Evolutionary conservation across 2,329 filamentous ascomycete genomes (phyloP).

Genomic region (Penicillium olsonii): DNA sequence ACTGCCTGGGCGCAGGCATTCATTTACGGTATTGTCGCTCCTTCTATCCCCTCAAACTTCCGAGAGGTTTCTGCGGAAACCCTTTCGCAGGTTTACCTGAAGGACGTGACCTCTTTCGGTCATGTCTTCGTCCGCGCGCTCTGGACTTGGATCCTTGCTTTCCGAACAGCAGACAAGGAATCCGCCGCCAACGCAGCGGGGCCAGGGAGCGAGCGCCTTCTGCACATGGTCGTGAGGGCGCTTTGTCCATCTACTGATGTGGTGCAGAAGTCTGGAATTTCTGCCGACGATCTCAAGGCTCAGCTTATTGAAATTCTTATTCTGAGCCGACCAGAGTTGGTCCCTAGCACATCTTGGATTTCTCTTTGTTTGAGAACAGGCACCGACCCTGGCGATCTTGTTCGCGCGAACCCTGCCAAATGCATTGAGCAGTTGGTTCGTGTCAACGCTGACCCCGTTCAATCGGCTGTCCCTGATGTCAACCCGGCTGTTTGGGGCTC

Average conservation of each 20-base stretch:
- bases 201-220: slow-evolving; percentile 59
- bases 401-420: slow-evolving; percentile 61
- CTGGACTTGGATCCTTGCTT: slow-evolving; percentile 74
- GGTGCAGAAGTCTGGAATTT: slow-evolving; percentile 27
- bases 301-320: slow-evolving; percentile 79
- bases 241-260: slow-evolving; percentile 39
- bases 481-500: slow-evolving; percentile 77
- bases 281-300: slow-evolving; percentile 58
- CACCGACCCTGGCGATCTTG: slow-evolving; percentile 79
- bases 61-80: slow-evolving; percentile 64
- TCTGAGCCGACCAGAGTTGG: slow-evolving; percentile 73
- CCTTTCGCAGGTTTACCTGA: slow-evolving; percentile 66
- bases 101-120: slow-evolving; percentile 60
- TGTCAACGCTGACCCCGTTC: slow-evolving; percentile 49
- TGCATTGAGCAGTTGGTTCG: slow-evolving; percentile 69
- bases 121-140: slow-evolving; percentile 69
- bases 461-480: slow-evolving; percentile 37
- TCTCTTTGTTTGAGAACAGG: slow-evolving; percentile 77
- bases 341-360: slow-evolving; percentile 84
- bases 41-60: slow-evolving; percentile 60
- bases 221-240: slow-evolving; percentile 59
- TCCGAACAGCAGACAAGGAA: slow-evolving; percentile 76
- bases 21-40: slow-evolving; percentile 73
- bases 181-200: slow-evolving; percentile 68
- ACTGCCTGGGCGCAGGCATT: slow-evolving; percentile 80